Evolutionary conservation across 202 grass and related monocot genomes (phyloP), one percentile per base, ranked within the genome.

Genomic region (Schoenoplectus triqueter): DNA sequence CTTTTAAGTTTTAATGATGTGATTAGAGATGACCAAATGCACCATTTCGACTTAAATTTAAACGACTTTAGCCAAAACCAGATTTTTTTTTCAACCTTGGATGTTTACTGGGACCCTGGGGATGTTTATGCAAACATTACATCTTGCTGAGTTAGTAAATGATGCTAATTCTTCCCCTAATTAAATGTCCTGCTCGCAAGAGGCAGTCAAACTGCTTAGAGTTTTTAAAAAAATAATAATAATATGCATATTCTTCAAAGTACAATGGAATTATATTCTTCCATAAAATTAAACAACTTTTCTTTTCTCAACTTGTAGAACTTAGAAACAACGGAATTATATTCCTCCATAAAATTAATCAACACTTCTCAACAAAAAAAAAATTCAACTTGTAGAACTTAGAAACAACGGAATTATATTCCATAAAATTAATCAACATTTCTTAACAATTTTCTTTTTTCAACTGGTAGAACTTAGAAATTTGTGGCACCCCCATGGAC

Each of bases 81-180:
- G 70, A 73, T 73, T 20, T 73, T 73, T 73, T 41, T 2, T 31
- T 31, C 7, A 50, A 49, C 69, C 44, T 50, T 10, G 0, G 59
- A 17, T 51, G 21, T 73, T 22, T 73, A 73, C 70, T 5, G n/a
- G 15, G 15, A 62, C 17, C 17, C 1, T 6, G 15, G 5, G n/a
- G 51, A 73, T 52, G 70, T 73, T 52, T 73, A 73, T 73, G 70
- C 48, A 73, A 73, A 73, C 70, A 73, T 73, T 52, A 73, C 70
- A 51, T 73, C 47, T 73, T 73, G 70, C 70, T 73, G 70, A 73
- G 18, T 73, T 48, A 50, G 6, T 73, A 51, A 41, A 48, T 71
- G 40, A 49, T 71, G 42, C 49, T 59, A 15, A 7, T 52, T 51
- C 41, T 14, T 67, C 2, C 10, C 51, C 45, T 10, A 7, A 62